Conservation (phyloP, 129 eudicot genomes). For the Deinandra increscens region DNA sequence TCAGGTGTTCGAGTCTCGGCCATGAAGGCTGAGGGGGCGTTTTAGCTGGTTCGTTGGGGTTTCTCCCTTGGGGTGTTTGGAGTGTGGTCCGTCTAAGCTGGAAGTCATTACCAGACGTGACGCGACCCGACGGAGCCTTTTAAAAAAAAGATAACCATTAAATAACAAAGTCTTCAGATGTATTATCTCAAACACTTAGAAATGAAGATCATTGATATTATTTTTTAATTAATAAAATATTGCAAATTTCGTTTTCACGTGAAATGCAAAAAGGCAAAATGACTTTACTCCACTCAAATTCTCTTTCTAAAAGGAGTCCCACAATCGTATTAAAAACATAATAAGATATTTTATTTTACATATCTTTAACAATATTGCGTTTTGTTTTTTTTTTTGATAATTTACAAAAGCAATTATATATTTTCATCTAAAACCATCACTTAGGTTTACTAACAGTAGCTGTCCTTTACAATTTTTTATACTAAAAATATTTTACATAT, state of each 20-base stretch:
- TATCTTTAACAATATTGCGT: neutral
- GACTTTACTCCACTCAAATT: conserved; percentile 24
- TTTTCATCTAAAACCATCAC: neutral
- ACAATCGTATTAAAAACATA: neutral
- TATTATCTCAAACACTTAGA: too few species aligned
- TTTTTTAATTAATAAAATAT: too few species aligned
- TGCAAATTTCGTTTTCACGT: neutral
- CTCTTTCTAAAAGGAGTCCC: neutral
- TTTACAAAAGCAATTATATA: neutral
- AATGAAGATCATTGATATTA: too few species aligned
- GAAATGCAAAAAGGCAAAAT: conserved; percentile 22
- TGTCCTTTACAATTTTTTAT: neutral
- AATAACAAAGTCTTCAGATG: too few species aligned
- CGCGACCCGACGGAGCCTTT: too few species aligned
- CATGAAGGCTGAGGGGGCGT: too few species aligned
- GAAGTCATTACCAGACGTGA: too few species aligned
- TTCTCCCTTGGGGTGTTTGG: too few species aligned
- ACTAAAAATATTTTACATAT: neutral
- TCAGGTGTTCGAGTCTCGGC: too few species aligned
- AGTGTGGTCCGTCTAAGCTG: too few species aligned
- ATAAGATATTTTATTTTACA: neutral
- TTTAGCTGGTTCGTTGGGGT: too few species aligned
- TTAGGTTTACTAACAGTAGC: neutral
- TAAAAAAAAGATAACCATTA: too few species aligned
- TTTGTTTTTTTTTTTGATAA: neutral